Conservation (phyloP, 2,329 filamentous ascomycete genomes). For the Tolypocladium paradoxum region DNA sequence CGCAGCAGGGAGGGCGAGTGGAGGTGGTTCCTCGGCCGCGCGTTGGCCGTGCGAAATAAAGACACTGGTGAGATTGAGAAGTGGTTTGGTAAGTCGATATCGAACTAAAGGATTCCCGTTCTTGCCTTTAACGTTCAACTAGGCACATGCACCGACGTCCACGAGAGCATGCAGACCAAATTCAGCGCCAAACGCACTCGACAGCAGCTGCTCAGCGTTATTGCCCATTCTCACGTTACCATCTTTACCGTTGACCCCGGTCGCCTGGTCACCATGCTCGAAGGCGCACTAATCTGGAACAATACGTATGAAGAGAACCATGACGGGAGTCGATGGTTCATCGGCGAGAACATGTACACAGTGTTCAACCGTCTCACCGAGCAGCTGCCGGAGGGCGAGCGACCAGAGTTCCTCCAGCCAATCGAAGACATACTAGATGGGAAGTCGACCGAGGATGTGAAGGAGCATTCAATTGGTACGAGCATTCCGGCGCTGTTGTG, state of each 20-base stretch:
- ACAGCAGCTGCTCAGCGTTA: slow-evolving; percentile 62
- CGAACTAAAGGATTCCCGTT: not conserved
- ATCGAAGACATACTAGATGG: slow-evolving; percentile 58
- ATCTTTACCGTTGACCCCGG: slow-evolving; percentile 61
- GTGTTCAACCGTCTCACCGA: slow-evolving; percentile 46
- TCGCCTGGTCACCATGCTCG: slow-evolving; percentile 54
- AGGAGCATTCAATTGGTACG: slow-evolving; percentile 50
- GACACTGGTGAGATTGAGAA: slow-evolving; percentile 60
- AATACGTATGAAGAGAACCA: slow-evolving; percentile 26
- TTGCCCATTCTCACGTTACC: slow-evolving; percentile 64
- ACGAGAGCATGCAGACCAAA: slow-evolving; percentile 61
- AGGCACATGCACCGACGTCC: slow-evolving; percentile 66
- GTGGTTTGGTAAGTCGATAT: slow-evolving; percentile 52
- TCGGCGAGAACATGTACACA: slow-evolving; percentile 54
- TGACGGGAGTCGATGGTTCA: slow-evolving; percentile 33
- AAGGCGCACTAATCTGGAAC: slow-evolving; percentile 54
- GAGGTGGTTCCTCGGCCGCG: slow-evolving; percentile 70
- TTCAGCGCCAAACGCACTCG: slow-evolving; percentile 54
- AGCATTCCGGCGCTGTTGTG: not conserved
- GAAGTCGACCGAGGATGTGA: slow-evolving; percentile 45
- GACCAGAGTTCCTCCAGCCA: slow-evolving; percentile 40
- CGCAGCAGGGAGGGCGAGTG: slow-evolving; percentile 56
- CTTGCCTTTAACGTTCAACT: not conserved
- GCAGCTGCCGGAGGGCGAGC: slow-evolving; percentile 29
- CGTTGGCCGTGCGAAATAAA: slow-evolving; percentile 55